Evolutionary conservation across 306 rosid species (phyloP), one percentile per base, ranked within the genome.

Genomic region (Ammopiptanthus mongolicus): DNA sequence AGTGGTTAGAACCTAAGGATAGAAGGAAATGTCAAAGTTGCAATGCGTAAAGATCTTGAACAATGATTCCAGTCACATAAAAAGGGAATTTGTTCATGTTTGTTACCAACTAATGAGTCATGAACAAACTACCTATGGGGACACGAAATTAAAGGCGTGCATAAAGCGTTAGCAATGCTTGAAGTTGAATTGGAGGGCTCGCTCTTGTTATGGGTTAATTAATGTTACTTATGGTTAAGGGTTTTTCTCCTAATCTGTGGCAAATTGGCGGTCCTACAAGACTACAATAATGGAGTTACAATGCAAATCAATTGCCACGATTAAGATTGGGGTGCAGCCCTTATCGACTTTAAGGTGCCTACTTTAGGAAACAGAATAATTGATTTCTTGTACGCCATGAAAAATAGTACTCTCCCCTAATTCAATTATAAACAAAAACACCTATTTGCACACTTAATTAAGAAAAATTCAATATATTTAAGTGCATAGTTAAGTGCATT

Each of bases 101-200:
- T 56, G 68, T 31, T 63, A 62, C 68, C 59, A 79, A 79, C 57
- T 39, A 10, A 3, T 25, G 44, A 75, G 44, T 41, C n/a, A 41
- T 41, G 47, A 36, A 11, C 47, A 22, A 41, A 13, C 60, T 5
- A 17, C 28, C 3, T 2, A 0, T 18, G 19, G 52, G 25, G 22
- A 65, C 70, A 15, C 12, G 4, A 19, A 44, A 77, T 47, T 58
- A 73, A 59, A 15, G 53, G 53, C 41, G 37, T 25, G 58, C 56
- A 67, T 65, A 23, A 65, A 65, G 56, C 39, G 21, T 47, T 17
- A 33, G 8, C 17, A 4, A 23, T 34, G n/a, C 55, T 48, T 14
- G 21, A 14, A 14, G 37, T 48, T 14, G 21, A 14, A 14, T n/a
- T 75, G 18, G 64, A 13, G 17, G 4, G 41, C 15, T 13, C 13